Evolutionary conservation across 345 rosid species (phyloP), one percentile per base, ranked within the genome.

Genomic region (Turritis glabra): DNA sequence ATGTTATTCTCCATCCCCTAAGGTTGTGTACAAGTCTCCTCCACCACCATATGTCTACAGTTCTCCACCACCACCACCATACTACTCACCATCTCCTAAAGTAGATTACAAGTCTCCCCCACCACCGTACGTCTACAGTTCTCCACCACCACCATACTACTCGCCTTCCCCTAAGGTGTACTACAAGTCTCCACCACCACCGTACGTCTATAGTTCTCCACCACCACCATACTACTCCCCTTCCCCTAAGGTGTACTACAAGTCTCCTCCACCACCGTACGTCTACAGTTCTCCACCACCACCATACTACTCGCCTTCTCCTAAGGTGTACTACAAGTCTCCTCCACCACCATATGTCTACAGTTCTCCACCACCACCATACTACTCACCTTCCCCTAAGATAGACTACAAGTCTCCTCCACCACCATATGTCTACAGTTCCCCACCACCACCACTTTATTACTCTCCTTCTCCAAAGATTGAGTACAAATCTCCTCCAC

Each of bases 301-400:
- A 11, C 55, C 55, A 11, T 51, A 40, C 33, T 58, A 60, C 7
- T 62, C 67, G 0, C 67, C 51, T 0, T 41, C 67, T 0, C 67
- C 67, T 15, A n/a, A 41, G 7, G 30, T 35, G 0, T 3, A 38
- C 1, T 64, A 64, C 18, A 41, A 46, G 2, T 64, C 69, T 2
- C 25, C 67, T 5, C 52, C 67, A 63, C 53, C 67, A 14, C 19
- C 65, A 3, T 60, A 59, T 18, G 43, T 57, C n/a, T 57, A 57
- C 43, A 55, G 19, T 8, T 55, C 58, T 2, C 60, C 60, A 15
- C 60, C 60, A 55, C 60, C 60, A 7, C 37, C 60, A 2, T 55
- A 30, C 21, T 29, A 56, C 6, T 56, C 61, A 0, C 40, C 61
- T 1, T 56, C 61, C 5, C 61, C 61, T 27, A 55, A 55, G 7